These are phyloP conservation scores for Stenocarpella maydis DNA, from an alignment of 2,329 filamentous ascomycete species.

Conservation along the genomic window DNA sequence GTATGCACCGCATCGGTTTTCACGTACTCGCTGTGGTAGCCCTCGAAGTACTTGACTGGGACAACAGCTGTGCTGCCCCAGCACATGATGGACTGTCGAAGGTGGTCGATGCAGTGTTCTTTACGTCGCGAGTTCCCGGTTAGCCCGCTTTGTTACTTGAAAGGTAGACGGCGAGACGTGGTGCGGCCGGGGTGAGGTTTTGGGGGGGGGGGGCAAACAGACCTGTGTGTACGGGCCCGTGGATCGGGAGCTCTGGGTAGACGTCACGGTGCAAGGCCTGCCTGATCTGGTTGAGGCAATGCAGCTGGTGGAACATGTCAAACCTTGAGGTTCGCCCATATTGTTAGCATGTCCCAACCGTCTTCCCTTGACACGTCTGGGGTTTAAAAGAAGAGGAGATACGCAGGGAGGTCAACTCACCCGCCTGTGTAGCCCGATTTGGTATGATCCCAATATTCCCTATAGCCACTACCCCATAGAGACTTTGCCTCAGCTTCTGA, in stretches of 20 bases:
- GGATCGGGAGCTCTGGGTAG: background rate
- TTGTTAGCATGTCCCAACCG: background rate
- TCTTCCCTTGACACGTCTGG: too few relatives aligned
- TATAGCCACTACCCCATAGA: background rate
- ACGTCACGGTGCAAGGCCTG: slow-evolving; percentile 4
- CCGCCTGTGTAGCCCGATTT: slow-evolving; percentile 1
- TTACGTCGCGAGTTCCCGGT: too few relatives aligned
- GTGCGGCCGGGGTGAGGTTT: too few relatives aligned
- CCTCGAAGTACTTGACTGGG: slow-evolving; percentile 1
- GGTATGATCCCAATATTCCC: background rate
- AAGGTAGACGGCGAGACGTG: too few relatives aligned
- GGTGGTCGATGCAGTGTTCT: slow-evolving; percentile 6
- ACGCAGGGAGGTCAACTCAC: too few relatives aligned
- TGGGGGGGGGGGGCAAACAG: too few relatives aligned
- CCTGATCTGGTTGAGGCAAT: slow-evolving; percentile 4
- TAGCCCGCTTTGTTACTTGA: too few relatives aligned
- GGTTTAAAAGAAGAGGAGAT: too few relatives aligned
- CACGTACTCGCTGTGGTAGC: background rate
- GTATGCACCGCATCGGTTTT: background rate
- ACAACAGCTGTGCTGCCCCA: background rate
- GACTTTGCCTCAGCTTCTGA: background rate
- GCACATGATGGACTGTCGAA: background rate
- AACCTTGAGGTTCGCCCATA: background rate
- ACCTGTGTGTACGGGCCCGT: background rate
- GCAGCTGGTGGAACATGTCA: slow-evolving; percentile 2